These are phyloP conservation scores for Chrysophaeum taylorii DNA, from an alignment of 352 stramenopile genomes.

Conservation along the genomic window DNA sequence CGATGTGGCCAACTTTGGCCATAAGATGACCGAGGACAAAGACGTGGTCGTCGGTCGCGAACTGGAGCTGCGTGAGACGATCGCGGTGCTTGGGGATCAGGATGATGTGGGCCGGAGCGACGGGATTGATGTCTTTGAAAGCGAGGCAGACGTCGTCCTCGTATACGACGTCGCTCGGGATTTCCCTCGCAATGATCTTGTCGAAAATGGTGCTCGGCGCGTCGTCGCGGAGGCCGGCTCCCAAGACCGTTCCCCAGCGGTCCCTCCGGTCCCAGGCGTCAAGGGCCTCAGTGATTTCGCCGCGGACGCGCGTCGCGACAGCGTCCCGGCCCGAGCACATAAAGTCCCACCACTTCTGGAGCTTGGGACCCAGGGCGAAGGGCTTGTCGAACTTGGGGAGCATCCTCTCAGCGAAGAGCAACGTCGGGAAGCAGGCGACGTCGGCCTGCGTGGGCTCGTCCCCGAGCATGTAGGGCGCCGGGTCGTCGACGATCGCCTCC, in stretches of 20 bases:
- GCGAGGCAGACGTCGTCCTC: slow-evolving; percentile 84
- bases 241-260: slow-evolving; percentile 49
- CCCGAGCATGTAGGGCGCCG: slow-evolving; percentile 51
- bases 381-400: slow-evolving; percentile 56
- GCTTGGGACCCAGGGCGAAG: slow-evolving; percentile 22
- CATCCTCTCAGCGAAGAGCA: slow-evolving; percentile 59
- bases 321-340: not conserved
- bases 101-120: slow-evolving; percentile 86
- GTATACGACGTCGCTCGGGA: slow-evolving; percentile 87
- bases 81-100: slow-evolving; percentile 90
- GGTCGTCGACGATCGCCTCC: slow-evolving; percentile 23
- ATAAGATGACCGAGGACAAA: slow-evolving; percentile 82
- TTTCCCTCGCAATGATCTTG: slow-evolving; percentile 87
- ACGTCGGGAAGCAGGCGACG: slow-evolving; percentile 55
- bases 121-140: slow-evolving; percentile 94
- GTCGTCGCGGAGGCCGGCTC: slow-evolving; percentile 45
- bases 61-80: slow-evolving; percentile 74
- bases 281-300: slow-evolving; percentile 38
- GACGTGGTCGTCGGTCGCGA: slow-evolving; percentile 50
- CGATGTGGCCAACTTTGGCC: slow-evolving; percentile 77
- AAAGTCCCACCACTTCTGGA: slow-evolving; percentile 22
- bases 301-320: slow-evolving; percentile 2
- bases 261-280: slow-evolving; percentile 46
- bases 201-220: slow-evolving; percentile 88
- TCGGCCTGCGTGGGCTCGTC: slow-evolving; percentile 60